These are phyloP conservation scores for Graphilbum ipis-grandicollis DNA, from an alignment of 2,329 filamentous ascomycete species.

Conservation along the genomic window DNA sequence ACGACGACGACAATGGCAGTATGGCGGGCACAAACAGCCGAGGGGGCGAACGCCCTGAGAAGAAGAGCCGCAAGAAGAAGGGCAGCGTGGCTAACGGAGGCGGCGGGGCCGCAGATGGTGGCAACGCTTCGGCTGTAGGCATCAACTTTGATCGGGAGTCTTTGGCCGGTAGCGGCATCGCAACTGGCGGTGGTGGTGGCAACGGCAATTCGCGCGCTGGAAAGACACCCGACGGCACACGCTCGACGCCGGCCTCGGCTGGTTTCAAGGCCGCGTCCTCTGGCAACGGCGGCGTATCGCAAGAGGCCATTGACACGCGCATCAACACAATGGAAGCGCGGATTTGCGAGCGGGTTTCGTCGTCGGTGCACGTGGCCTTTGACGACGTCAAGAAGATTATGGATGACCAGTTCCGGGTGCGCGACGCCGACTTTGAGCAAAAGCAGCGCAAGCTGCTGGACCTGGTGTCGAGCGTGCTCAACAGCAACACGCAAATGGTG, in stretches of 20 bases:
- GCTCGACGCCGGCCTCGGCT: neutral
- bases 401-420: conserved; percentile 42
- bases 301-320: conserved; percentile 34
- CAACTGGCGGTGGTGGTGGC: too few relatives aligned
- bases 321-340: conserved; percentile 34
- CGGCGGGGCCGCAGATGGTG: neutral
- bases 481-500: conserved; percentile 50
- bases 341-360: conserved; percentile 28
- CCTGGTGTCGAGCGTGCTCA: conserved; percentile 41
- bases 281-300: conserved; percentile 1
- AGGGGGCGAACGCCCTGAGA: conserved; percentile 40
- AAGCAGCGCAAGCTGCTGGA: conserved; percentile 37
- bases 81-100: conserved; percentile 16
- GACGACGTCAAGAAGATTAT: conserved; percentile 19
- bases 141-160: neutral
- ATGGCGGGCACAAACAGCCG: too few relatives aligned
- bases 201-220: neutral
- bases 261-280: neutral
- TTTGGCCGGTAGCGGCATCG: too few relatives aligned
- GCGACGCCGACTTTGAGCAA: conserved; percentile 33
- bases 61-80: conserved; percentile 52
- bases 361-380: conserved; percentile 37
- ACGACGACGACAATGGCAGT: neutral
- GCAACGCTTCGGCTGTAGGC: neutral
- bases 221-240: neutral